phyloP scores from a whole-genome alignment of 345 rosid species.

The Excoecaria agallocha region DNA sequence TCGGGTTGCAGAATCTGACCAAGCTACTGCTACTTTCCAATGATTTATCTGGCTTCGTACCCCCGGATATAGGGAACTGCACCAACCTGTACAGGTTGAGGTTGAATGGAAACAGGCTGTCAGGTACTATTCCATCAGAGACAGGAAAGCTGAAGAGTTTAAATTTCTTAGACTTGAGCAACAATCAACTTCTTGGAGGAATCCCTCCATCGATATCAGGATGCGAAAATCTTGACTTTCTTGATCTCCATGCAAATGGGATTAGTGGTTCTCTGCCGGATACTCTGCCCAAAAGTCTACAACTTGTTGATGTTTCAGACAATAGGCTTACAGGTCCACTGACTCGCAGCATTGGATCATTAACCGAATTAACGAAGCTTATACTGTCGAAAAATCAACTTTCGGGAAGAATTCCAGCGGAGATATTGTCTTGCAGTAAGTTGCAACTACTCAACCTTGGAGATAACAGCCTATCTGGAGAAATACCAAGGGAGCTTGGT shows the following conservation, averaged over 20 bases:
- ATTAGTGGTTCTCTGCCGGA: constrained; percentile 65
- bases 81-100: constrained; percentile 62
- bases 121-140: constrained; percentile 75
- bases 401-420: constrained; percentile 66
- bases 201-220: constrained; percentile 59
- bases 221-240: constrained; percentile 61
- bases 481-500: constrained; percentile 76
- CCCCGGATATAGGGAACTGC: constrained; percentile 84
- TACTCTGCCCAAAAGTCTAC: constrained; percentile 60
- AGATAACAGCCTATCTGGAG: constrained; percentile 65
- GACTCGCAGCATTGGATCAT: constrained; percentile 54
- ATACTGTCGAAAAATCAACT: constrained; percentile 61
- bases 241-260: constrained; percentile 80
- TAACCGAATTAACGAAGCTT: constrained; percentile 72
- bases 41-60: constrained; percentile 69
- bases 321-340: constrained; percentile 65
- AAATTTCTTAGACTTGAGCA: constrained; percentile 74
- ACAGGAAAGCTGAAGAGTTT: constrained; percentile 57
- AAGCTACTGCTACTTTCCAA: constrained; percentile 77
- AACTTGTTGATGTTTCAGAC: constrained; percentile 67
- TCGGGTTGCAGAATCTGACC: constrained; percentile 67
- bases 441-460: constrained; percentile 74
- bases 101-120: constrained; percentile 63
- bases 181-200: constrained; percentile 58
- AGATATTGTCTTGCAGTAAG: constrained; percentile 66